phyloP scores from a whole-genome alignment of 306 rosid species.

The Cucurbita moschata region DNA sequence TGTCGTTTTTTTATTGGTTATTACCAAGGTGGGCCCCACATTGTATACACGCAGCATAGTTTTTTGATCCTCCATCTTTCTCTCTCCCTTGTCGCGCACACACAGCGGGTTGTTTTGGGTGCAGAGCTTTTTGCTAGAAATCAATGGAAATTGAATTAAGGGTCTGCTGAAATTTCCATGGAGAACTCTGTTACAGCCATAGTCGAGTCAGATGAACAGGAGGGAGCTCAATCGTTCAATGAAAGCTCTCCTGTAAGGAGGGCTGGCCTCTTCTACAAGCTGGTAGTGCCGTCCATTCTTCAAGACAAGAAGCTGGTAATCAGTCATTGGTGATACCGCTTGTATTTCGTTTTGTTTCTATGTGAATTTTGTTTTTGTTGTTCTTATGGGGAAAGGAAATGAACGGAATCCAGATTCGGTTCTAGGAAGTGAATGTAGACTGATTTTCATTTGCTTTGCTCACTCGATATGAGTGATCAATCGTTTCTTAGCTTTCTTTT shows the following conservation, averaged over 20 bases:
- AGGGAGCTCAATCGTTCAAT: neutral
- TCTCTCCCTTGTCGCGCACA: neutral
- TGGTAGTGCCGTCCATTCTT: conserved; percentile 2
- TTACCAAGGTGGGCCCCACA: neutral
- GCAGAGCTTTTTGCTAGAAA: neutral
- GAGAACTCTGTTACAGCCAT: neutral
- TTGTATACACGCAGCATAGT: neutral
- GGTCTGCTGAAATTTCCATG: neutral
- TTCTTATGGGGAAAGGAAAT: neutral
- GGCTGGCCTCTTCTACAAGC: conserved; percentile 9
- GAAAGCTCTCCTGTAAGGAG: neutral
- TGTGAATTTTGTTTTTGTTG: neutral
- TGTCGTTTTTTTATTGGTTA: neutral
- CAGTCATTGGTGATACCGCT: neutral
- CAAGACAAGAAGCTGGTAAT: conserved; percentile 15
- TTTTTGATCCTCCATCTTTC: neutral
- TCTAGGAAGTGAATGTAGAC: neutral
- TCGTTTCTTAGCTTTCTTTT: neutral
- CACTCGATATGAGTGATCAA: neutral
- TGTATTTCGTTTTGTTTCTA: neutral
- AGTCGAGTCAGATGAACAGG: neutral
- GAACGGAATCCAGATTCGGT: neutral
- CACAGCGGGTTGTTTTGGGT: neutral
- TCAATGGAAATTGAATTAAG: conserved; percentile 5
- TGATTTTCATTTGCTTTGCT: neutral